Base-by-base conservation (phyloP, 169 alveolate genomes). In the Babesia bovis region DNA sequence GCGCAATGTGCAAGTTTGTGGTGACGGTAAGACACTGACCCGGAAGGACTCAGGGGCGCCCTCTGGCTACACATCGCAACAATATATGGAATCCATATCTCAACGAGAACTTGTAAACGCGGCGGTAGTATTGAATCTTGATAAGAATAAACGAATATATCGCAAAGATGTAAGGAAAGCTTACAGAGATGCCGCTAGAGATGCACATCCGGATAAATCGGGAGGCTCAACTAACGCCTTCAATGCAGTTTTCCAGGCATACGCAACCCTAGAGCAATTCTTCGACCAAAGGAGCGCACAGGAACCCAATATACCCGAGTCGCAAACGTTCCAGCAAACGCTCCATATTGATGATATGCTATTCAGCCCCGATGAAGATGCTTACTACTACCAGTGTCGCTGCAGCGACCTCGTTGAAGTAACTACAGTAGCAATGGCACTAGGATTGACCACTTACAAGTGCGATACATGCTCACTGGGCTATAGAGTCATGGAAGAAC, bases 391-490 rank as follows among this genome's bases (percentile, higher is more conserved):
- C 68, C 59, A 51, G 49, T 73, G 84, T 57, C 84, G 84, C 35
- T 73, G 84, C 67, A 67, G 77, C 12, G 74, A 73, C 26, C 10
- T 73, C 7, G 52, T 59, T 13, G 57, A 58, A 15, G 53, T 73
- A 17, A 19, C 84, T 21, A 23, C 66, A 4, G 47, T 45, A 47
- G 76, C 76, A 17, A 21, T 50, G n/a, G 74, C 84, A 5, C 76
- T 73, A 33, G 84, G 69, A 15, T 32, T 73, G 3, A 49, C 25
- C 5, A 12, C 52, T 6, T 73, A 47, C 68, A 61, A 52, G 17
- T 73, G 84, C 61, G 74, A 49, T 25, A 51, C 66, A 21, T 73
- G 84, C 58, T 73, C 84, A 35, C 60, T 63, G 49, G 50, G n/a
- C 2, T 63, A 63, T 60, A 44, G 38, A 3, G 38, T 44, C 25